Evolutionary conservation across 2,329 filamentous ascomycete species (phyloP), one percentile per base, ranked within the genome.

Genomic region (Aaosphaeria pasadenensis): DNA sequence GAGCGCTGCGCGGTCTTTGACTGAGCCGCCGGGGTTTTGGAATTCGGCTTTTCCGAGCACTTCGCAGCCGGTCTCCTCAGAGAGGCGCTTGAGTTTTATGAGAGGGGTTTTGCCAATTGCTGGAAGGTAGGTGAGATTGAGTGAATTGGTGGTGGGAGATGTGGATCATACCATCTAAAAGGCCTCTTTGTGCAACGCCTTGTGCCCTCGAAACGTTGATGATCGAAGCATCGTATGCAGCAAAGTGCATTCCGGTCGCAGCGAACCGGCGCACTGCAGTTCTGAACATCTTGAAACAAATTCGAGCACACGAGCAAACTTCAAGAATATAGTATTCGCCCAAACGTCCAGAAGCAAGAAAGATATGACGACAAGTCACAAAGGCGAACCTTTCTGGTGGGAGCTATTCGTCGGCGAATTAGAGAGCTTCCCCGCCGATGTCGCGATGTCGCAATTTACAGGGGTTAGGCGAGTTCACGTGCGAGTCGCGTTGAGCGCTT

Each of bases 51-150:
- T 99, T 64, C 92, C 94, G 38, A 97, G 85, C 49, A 99, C 79
- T 61, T 95, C 88, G 80, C 94, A 97, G 56, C 91, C 91, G 0
- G 94, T 97, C 66, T 95, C 82, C 51, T 89, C 84, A 38, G 92
- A 97, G 58, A 97, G 85, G 52, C 79, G 83, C 73, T 95, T 92
- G 44, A 99, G 79, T 43, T 88, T 86, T 71, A 99, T 95, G 46
- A 99, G 82, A 1, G 94, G 92, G 0, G 94, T 99, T 73, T 97
- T 97, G 55, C 94, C 94, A 74, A 99, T 97, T 47, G 94, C 94
- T 96, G 56, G 42, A 9, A 43, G 11, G 42, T 30, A 11, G 9
- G 32, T 5, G 43, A 33, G 30, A 41, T 32, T 38, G 29, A 13
- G 2, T n/a, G 11, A 24, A 11, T 47, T 38, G 30, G 36, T 38